A percentile compares a stretch with the other conserved stretches of the same genome.
These are phyloP conservation scores for Rhodofomes roseus DNA, from an alignment of 1,284 basidiomycete species.

Conservation along the genomic window DNA sequence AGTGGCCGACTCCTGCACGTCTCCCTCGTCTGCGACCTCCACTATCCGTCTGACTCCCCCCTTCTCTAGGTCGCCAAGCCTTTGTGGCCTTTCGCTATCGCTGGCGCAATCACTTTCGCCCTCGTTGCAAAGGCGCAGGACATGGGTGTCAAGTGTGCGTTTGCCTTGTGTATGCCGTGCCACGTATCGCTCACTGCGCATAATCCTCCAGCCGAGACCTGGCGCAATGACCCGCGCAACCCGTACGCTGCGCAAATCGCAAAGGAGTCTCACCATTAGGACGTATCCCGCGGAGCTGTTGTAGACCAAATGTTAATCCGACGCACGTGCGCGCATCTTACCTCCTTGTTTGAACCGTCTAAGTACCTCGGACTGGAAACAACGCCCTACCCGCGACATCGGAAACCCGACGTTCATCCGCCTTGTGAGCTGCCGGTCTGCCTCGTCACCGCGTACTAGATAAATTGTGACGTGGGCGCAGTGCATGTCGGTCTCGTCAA, in stretches of 20 bases:
- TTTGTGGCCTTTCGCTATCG: slow-evolving; percentile 73
- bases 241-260: slow-evolving; percentile 76
- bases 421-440: no score
- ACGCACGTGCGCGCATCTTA: not conserved
- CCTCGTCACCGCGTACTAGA: no score
- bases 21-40: slow-evolving; percentile 1
- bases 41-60: not conserved
- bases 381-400: no score
- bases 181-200: slow-evolving; percentile 7
- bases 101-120: slow-evolving; percentile 61
- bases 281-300: slow-evolving; percentile 4
- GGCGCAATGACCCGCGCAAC: slow-evolving; percentile 72
- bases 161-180: not conserved
- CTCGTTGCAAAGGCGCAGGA: slow-evolving; percentile 64
- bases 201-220: slow-evolving; percentile 50
- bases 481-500: no score
- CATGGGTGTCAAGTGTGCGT: slow-evolving; percentile 64
- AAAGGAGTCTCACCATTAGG: slow-evolving; percentile 38
- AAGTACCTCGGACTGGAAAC: no score
- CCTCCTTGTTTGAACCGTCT: not conserved
- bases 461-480: no score
- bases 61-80: slow-evolving; percentile 56
- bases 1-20: slow-evolving; percentile 74
- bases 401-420: no score
- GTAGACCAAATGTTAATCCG: slow-evolving; percentile 5